A percentile compares a stretch with the other conserved stretches of the same genome.
Conservation (phyloP, 225 moss, liverwort and hornwort genomes). For the Polytrichum formosum region DNA sequence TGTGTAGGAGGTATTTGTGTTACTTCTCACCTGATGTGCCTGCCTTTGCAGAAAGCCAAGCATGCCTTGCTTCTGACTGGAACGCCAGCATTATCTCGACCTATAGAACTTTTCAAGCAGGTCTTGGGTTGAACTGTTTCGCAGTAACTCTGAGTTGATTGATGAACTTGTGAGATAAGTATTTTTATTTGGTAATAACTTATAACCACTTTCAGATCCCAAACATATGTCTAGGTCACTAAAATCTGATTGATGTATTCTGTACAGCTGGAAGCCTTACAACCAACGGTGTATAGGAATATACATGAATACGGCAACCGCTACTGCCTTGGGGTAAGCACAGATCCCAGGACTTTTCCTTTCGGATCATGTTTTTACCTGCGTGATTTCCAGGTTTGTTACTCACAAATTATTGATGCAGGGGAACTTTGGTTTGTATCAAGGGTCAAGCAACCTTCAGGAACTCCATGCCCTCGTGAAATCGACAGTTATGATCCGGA, state of each 20-base stretch:
- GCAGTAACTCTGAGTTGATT: not conserved
- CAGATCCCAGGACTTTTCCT: not conserved
- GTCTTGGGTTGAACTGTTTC: conserved; percentile 24
- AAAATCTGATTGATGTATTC: not conserved
- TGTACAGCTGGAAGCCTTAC: conserved; percentile 89
- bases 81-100: conserved; percentile 94
- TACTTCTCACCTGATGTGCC: conserved; percentile 14
- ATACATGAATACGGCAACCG: conserved; percentile 91
- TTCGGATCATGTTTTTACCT: not conserved
- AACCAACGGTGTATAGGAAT: conserved; percentile 77
- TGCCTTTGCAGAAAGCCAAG: conserved; percentile 80
- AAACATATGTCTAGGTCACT: no score
- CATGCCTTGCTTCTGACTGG: conserved; percentile 92
- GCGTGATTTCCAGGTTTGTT: not conserved
- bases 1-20: no score
- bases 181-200: no score
- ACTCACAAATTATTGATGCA: conserved; percentile 25
- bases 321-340: conserved; percentile 89
- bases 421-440: conserved; percentile 88
- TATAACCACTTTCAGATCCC: no score
- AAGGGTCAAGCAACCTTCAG: conserved; percentile 93
- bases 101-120: conserved; percentile 98
- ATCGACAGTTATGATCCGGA: conserved; percentile 97
- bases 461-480: conserved; percentile 96
- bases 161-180: not conserved